Evolutionary conservation across 257 asterid genomes (phyloP), one percentile per base, ranked within the genome.

Genomic region (Apocynum venetum): DNA sequence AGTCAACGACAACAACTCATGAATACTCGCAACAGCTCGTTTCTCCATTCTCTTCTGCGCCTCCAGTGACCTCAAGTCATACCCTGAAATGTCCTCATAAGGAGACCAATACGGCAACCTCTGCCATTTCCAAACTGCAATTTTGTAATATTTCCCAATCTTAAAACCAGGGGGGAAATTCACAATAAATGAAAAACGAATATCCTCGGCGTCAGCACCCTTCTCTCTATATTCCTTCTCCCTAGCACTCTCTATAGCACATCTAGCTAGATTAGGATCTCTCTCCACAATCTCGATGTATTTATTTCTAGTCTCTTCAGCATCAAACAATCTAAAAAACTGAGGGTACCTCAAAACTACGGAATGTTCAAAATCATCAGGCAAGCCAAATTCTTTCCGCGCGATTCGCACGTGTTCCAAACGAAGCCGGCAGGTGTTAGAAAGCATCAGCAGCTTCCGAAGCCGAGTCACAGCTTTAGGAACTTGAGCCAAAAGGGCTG

Each of bases 31-130:
- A 70, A 93, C 91, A 0, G 91, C 97, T 80, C 97, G 85, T 84
- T 93, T 93, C 89, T 93, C 98, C 98, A 92, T 89, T 82, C 97
- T 85, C 86, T 84, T 92, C 53, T 92, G 96, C 5, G 98, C 97
- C 85, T 93, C 98, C 41, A 93, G 79, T 3, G 98, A 92, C 82
- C 97, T 86, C 84, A 92, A 79, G 79, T 93, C 98, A 55, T 90
- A 92, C 65, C 93, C 95, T 0, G 93, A 90, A 17, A 90, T 80
- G 71, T 93, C 89, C 83, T 92, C 98, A 61, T 92, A 92, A 0
- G 98, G 98, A 4, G 96, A 93, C 97, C 98, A 93, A 77, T 93
- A 93, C 4, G 98, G 98, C 81, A 92, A 75, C 87, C 97, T 89
- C 88, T 93, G 97, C 98, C 98, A 92, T 53, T 93, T 92, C 98